These are phyloP conservation scores for Pleurotus sapidus DNA, from an alignment of 768 basidiomycete species.

Conservation along the genomic window DNA sequence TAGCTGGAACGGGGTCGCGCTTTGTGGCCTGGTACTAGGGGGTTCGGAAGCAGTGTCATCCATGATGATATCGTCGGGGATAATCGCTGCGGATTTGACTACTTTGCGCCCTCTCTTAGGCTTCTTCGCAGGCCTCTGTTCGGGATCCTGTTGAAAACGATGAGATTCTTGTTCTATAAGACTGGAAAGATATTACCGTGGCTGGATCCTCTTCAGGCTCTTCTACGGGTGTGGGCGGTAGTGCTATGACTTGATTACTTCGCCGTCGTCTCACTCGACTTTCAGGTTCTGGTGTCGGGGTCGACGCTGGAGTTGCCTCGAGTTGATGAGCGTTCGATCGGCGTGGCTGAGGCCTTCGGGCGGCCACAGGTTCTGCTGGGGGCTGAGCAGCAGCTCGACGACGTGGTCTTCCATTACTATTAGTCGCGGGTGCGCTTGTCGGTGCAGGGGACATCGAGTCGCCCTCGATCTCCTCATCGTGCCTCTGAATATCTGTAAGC, in stretches of 20 bases:
- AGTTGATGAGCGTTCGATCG: conserved; percentile 38
- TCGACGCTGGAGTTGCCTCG: conserved; percentile 50
- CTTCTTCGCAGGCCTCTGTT: conserved; percentile 35
- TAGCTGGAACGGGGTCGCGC: conserved; percentile 1
- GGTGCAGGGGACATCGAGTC: conserved; percentile 29
- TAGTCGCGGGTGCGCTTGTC: conserved; percentile 31
- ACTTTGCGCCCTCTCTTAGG: conserved; percentile 35
- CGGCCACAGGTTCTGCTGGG: conserved; percentile 20
- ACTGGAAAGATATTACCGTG: not conserved
- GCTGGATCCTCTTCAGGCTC: conserved; percentile 29
- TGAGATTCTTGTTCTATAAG: no score
- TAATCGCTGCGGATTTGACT: conserved; percentile 40
- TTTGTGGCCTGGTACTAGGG: not conserved
- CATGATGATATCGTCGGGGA: conserved; percentile 2
- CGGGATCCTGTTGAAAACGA: conserved; percentile 23
- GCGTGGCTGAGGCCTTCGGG: conserved; percentile 30
- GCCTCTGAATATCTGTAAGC: conserved; percentile 76
- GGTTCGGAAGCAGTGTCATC: conserved; percentile 4
- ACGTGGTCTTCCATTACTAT: conserved; percentile 33
- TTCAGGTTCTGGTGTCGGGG: conserved; percentile 73
- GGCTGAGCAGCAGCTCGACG: conserved; percentile 12
- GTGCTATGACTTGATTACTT: conserved; percentile 23
- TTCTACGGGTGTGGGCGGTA: conserved; percentile 26
- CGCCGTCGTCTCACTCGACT: conserved; percentile 38
- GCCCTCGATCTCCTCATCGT: conserved; percentile 56